Base-by-base conservation (phyloP, 108 stramenopile species). In the Ochromonas danica region DNA sequence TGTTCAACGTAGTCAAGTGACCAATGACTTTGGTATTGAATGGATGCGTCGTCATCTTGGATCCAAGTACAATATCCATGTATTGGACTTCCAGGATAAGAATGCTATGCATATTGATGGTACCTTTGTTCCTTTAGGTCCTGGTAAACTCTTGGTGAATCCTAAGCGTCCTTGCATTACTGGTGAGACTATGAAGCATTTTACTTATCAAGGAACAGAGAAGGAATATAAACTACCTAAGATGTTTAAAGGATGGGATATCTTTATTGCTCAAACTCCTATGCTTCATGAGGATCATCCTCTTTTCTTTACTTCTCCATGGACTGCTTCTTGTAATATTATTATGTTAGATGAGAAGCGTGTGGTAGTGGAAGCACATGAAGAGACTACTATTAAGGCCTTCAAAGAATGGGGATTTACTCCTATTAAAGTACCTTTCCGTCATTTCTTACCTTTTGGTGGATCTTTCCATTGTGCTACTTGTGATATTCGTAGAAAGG, bases 41-140 rank as follows among this genome's bases (percentile, higher is more conserved):
- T 84, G 84, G 84, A 71, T 84, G 28, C 82, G 80, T 14, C 84
- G 84, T 14, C 84, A 84, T 77, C 82, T 84, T n/a, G 84, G 84
- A 25, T 38, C 42, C 39, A 67, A 83, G 0, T 84, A 84, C 71
- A 77, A 74, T 3, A 72, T 84, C 1, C 84, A 84, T 38, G 84
- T 84, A 31, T 78, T 84, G 0, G 84, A 84, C 80, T 84, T 84
- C n/a, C 70, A 83, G 80, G 84, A 84, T 80, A 83, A 80, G 28
- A 79, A 83, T 35, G 84, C 84, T n/a, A 84, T 84, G 84, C 84
- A 84, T 72, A 84, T 84, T 42, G 84, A 84, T 70, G 84, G 84
- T 1, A 83, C 82, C 38, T 83, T 84, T 27, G 27, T 82, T 30
- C 84, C 84, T 36, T n/a, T 82, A n/a, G 81, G 84, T 35, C 82